These are phyloP conservation scores for Stephania japonica DNA, from an alignment of 164 flowering plant species.

Conservation along the genomic window DNA sequence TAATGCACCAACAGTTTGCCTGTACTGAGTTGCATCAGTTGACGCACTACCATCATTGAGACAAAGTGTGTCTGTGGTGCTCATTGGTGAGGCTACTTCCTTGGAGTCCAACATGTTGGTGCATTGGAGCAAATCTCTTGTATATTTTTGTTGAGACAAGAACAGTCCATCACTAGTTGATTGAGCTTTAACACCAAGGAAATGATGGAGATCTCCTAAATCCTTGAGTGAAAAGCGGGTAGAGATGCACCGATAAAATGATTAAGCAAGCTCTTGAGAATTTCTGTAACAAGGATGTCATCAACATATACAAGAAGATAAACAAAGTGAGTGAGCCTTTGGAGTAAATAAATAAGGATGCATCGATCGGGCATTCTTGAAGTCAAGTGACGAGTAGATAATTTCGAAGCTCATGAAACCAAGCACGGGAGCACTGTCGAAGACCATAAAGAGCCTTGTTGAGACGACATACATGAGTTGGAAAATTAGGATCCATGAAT, in stretches of 20 bases:
- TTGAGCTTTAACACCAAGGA: neutral
- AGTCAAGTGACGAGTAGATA: neutral
- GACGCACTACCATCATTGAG: neutral
- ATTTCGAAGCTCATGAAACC: neutral
- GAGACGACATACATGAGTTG: neutral
- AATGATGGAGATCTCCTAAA: neutral
- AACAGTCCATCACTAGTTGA: neutral
- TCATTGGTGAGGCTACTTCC: neutral
- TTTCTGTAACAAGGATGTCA: neutral
- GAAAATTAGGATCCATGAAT: neutral
- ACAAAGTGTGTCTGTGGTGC: neutral
- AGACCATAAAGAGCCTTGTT: neutral
- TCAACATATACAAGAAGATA: neutral
- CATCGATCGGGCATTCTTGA: neutral
- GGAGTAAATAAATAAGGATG: neutral
- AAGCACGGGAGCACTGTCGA: neutral
- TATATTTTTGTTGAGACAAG: neutral
- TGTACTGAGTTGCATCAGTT: neutral
- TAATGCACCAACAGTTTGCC: neutral
- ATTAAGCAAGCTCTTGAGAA: neutral
- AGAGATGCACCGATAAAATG: neutral
- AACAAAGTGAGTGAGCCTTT: neutral
- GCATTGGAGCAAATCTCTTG: neutral
- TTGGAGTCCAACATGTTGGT: neutral
- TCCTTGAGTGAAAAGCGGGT: neutral